Evolutionary conservation across 2,329 filamentous ascomycete species (phyloP), one percentile per base, ranked within the genome.

Genomic region (Fusarium nematophilum): DNA sequence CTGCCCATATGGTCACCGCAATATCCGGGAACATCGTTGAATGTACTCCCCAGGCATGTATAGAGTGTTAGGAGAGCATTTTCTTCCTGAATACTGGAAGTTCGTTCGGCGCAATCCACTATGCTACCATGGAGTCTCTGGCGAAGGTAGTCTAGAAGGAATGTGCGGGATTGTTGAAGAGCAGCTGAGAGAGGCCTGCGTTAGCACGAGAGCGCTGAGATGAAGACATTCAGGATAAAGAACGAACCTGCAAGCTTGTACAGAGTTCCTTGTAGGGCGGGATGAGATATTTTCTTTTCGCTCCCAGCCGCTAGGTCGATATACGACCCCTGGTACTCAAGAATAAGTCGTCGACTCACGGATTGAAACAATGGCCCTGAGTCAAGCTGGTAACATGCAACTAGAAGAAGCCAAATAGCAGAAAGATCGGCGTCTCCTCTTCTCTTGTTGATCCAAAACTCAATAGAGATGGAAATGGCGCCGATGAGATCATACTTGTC

Each of bases 401-500:
- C 4, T 15, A 53, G 23, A 23, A 42, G 36, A 9, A 26, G 15
- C 48, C 37, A 53, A 14, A 37, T n/a, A 15, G 8, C 6, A 9
- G 7, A 6, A 8, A 7, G 7, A 6, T 26, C 7, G 2, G 9
- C 15, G 8, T 15, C 6, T 21, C 9, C n/a, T 21, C n/a, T 9
- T 15, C 4, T n/a, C 9, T 14, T 33, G 26, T 6, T 14, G 14
- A 26, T 37, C 56, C 56, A 58, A 11, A n/a, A 13, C 15, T 51
- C 36, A 9, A 53, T 23, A 6, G 23, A 45, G n/a, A 57, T n/a
- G 9, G 31, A 49, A 18, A 62, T 27, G 1, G 52, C 13, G 21
- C 14, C 9, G 11, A 50, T 0, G 8, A 53, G 18, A 14, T 60
- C 15, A n/a, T 59, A 61, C 27, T 59, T 55, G 13, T 59, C 33